Conservation (phyloP, 257 asterid genomes). For the Primulina huaijiensis region DNA sequence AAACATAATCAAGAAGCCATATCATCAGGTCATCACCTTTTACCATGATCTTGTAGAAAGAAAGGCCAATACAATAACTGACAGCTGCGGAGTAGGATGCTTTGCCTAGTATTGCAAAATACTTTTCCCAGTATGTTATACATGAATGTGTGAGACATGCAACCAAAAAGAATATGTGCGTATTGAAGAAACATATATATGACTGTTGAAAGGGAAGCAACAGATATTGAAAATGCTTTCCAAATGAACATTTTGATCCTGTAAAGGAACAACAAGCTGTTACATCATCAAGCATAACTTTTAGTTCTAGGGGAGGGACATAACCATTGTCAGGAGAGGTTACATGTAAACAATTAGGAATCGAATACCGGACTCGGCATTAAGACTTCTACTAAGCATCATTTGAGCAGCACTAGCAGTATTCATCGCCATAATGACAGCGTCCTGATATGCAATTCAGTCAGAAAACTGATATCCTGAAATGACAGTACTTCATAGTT, state of each 20-base stretch:
- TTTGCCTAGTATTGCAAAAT: slow-evolving; percentile 56
- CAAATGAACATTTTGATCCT: slow-evolving; percentile 59
- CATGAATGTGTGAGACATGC: slow-evolving; percentile 37
- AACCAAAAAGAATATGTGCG: slow-evolving; percentile 39
- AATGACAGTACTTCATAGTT: background rate
- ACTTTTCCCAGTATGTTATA: slow-evolving; percentile 35
- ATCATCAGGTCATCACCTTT: slow-evolving; percentile 45
- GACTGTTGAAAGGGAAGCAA: slow-evolving; percentile 66
- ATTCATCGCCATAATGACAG: slow-evolving; percentile 71
- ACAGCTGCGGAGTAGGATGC: slow-evolving; percentile 60
- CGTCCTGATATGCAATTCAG: slow-evolving; percentile 43
- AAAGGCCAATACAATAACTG: slow-evolving; percentile 89
- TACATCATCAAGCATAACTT: slow-evolving; percentile 17
- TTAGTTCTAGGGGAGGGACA: slow-evolving; percentile 14
- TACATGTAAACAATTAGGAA: slow-evolving; percentile 48
- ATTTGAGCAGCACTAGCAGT: slow-evolving; percentile 64
- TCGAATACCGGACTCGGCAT: slow-evolving; percentile 30
- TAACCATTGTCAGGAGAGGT: slow-evolving; percentile 25
- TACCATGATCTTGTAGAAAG: slow-evolving; percentile 59
- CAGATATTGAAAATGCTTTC: slow-evolving; percentile 52
- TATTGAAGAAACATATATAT: slow-evolving; percentile 63
- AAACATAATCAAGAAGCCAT: slow-evolving; percentile 10
- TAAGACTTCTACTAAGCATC: slow-evolving; percentile 39
- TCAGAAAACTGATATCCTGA: slow-evolving; percentile 22
- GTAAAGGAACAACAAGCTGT: slow-evolving; percentile 37